Evolutionary conservation across 306 rosid species (phyloP), one percentile per base, ranked within the genome.

Genomic region (Cicer yamashitae): DNA sequence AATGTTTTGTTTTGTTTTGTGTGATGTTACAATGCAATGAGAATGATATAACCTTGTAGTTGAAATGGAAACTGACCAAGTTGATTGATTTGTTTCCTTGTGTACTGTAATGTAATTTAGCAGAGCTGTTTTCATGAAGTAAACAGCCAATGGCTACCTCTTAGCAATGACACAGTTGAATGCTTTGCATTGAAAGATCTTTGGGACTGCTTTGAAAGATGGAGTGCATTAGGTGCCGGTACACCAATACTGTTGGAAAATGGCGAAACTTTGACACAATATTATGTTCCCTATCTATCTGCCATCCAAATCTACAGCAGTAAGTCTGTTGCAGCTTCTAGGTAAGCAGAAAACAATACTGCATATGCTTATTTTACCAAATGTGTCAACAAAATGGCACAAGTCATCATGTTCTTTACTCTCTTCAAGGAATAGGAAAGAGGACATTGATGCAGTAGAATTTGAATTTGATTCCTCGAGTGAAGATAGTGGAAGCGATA

Each of bases 211-310:
- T 91, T 88, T 45, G 37, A 62, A 10, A 94, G 78, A 79, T 91
- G 97, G 97, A 91, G 97, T 74, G 90, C 93, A 1, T 81, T 64
- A 60, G 97, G 97, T 75, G 89, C 82, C n/a, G 89, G 90, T 2
- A 77, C 74, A 8, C 87, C 92, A n/a, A 63, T 88, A 41, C 79
- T 72, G 73, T 79, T 84, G 77, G 86, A 76, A 48, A 57, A 34
- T 70, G 86, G 79, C 5, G 86, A 81, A n/a, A 56, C 86, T 41
- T 70, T 82, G 25, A 73, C 15, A 10, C 96, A 89, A 71, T 91
- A 76, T 82, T 77, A 78, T 52, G 90, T 87, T 57, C 97, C 97
- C 2, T 87, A 81, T 77, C 82, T 91, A 17, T 91, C 97, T 7
- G 91, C 88, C 46, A 85, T 91, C 81, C 96, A 91, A 59, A 84